A percentile compares a stretch with the other conserved stretches of the same genome.
Conservation (phyloP, 2,329 filamentous ascomycete species). For the Ophiostoma piceae region DNA sequence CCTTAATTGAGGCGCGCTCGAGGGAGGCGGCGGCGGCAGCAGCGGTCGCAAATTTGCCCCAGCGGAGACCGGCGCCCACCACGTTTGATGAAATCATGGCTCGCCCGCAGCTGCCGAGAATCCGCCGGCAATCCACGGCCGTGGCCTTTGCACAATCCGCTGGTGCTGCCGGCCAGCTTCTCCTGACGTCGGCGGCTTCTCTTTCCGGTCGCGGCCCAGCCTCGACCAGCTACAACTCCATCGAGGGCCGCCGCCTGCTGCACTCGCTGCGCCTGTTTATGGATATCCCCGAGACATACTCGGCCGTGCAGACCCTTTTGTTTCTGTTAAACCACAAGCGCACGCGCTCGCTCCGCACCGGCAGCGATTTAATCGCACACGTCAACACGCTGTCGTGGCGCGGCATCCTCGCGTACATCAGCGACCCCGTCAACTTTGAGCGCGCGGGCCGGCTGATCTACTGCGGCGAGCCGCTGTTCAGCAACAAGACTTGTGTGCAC, state of each 20-base stretch:
- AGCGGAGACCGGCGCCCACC: neutral
- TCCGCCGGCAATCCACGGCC: neutral
- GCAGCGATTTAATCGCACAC: neutral
- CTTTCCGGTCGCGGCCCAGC: neutral
- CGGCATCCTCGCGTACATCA: conserved; percentile 17
- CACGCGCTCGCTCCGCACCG: conserved; percentile 14
- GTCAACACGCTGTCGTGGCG: neutral
- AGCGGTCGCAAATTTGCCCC: no score
- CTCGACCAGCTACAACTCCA: neutral
- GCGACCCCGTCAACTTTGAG: neutral
- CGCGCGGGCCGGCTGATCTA: conserved; percentile 15
- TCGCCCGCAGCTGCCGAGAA: neutral
- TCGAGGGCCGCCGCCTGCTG: conserved; percentile 14
- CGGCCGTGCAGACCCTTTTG: conserved; percentile 16
- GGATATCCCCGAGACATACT: conserved; percentile 11
- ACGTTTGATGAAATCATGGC: neutral
- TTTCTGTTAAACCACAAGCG: conserved; percentile 21
- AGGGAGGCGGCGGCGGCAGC: neutral
- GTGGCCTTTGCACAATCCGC: neutral
- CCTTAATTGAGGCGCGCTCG: neutral
- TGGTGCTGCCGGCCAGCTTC: neutral
- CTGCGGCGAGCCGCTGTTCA: conserved; percentile 20
- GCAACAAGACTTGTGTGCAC: neutral
- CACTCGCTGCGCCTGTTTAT: conserved; percentile 16
- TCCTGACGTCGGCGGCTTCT: neutral